Evolutionary conservation across 2,329 filamentous ascomycete genomes (phyloP), one percentile per base, ranked within the genome.

Genomic region (Aspergillus transmontanensis): DNA sequence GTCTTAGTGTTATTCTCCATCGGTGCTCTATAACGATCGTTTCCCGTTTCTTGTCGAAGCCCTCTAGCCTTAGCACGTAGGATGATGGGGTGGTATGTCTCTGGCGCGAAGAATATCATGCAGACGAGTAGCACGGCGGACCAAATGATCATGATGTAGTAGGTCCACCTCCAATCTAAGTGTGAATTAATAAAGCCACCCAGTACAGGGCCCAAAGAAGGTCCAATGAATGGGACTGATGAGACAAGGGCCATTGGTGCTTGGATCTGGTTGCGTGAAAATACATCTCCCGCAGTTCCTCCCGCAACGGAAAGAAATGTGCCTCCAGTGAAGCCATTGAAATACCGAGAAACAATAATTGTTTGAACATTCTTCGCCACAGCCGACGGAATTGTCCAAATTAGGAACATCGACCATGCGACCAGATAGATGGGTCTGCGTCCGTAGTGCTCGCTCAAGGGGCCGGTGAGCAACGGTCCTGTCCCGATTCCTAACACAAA

Each of bases 81-180:
- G 11, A 32, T 54, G 30, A 73, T 83, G 28, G 83, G 83, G 64
- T 83, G 90, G 75, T 94, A 96, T 1, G 93, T 96, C 80, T 97
- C 93, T 14, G 92, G 93, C 4, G 95, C 91, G 54, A 93, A 82
- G 34, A 92, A 73, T 32, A 88, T 72, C 62, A 96, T 88, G 62
- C 86, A 78, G 4, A 83, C 73, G 59, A 90, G 82, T 70, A 92
- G 78, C 4, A 81, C 76, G 21, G 82, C 85, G 5, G 87, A 83
- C 92, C 92, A 96, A 59, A 96, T 94, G 55, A 95, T 79, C 62
- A 96, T 80, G 3, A 92, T 83, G 72, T 93, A 96, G 77, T 94
- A 93, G 0, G 89, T 90, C 90, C 90, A 94, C 56, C 90, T 81
- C 89, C 76, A 76, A 48, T 62, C 32, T n/a, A 45, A 32, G 28